Evolutionary conservation across 768 basidiomycete genomes (phyloP), one percentile per base, ranked within the genome.

Genomic region (Amanita phalloides): DNA sequence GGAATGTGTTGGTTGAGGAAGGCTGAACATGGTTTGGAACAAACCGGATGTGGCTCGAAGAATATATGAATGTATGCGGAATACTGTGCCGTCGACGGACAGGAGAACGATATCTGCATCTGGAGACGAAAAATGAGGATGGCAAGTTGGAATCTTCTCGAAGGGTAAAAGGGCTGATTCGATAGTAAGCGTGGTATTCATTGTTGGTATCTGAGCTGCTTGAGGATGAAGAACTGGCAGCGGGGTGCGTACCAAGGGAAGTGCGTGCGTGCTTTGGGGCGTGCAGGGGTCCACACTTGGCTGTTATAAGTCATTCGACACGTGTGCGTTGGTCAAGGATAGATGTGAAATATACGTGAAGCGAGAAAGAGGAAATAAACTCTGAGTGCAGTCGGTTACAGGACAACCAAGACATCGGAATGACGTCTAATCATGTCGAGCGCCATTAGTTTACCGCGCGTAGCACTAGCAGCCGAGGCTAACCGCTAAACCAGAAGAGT

Each of bases 21-120:
- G 68, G 4, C 73, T 66, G 57, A 78, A 75, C 51, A 79, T 69
- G 4, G 72, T 65, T 28, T 71, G 66, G 58, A 76, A 77, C 65
- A 77, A 71, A 23, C 73, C 72, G 0, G 77, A 78, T 0, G 78
- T 73, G n/a, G 67, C 68, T 54, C 72, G 73, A 37, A 79, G 68
- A 1, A 75, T 75, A 62, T 67, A 71, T 0, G 71, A 69, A 50
- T 75, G 75, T 17, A 77, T 66, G 28, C 68, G 67, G 58, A 77
- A 79, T 51, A 61, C 60, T 20, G 69, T 70, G 3, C 65, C 61
- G 10, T 72, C 68, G 30, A 74, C 41, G 8, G 62, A 61, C 10
- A 43, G 32, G 0, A 64, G 57, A 3, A 54, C 47, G 11, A 63
- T 54, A n/a, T 63, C 61, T 0, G 54, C 57, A 21, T 57, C 59